Percentiles rank a stretch among this genome's conserved stretches.
Evolutionary conservation across 768 basidiomycete genomes (phyloP).

Genomic region (Mycena crocata): DNA sequence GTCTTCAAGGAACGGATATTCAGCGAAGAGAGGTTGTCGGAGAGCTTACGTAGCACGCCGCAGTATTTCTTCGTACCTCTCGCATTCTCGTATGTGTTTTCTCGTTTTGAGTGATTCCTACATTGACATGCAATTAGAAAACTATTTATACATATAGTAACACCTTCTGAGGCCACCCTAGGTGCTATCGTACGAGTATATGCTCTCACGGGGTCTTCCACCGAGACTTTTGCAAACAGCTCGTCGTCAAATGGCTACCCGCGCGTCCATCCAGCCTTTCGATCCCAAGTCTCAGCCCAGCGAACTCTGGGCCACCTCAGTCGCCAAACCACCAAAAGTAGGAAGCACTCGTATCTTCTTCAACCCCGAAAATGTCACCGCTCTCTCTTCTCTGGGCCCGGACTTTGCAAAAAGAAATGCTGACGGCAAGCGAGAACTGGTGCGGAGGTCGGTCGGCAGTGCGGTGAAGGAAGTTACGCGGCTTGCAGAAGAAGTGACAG

Average conservation of each 20-base stretch:
- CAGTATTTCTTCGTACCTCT: no score
- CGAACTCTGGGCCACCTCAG: conserved; percentile 64
- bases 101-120: no score
- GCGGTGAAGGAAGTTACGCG: conserved; percentile 77
- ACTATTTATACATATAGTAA: no score
- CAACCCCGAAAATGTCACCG: conserved; percentile 58
- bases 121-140: no score
- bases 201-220: conserved; percentile 13
- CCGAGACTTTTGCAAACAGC: neutral
- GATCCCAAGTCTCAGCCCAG: conserved; percentile 55
- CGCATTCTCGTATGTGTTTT: no score
- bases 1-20: no score
- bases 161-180: no score
- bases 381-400: conserved; percentile 70
- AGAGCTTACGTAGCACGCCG: no score
- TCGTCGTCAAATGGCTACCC: conserved; percentile 59
- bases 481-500: conserved; percentile 68
- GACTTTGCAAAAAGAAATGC: conserved; percentile 59
- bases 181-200: neutral
- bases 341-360: conserved; percentile 77
- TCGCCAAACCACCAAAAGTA: conserved; percentile 65
- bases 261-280: conserved; percentile 69
- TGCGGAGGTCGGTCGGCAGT: conserved; percentile 77
- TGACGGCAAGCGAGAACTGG: conserved; percentile 67
- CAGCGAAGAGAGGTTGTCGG: no score